phyloP scores from a whole-genome alignment of 164 flowering plant genomes.

The Berberis vulgaris region DNA sequence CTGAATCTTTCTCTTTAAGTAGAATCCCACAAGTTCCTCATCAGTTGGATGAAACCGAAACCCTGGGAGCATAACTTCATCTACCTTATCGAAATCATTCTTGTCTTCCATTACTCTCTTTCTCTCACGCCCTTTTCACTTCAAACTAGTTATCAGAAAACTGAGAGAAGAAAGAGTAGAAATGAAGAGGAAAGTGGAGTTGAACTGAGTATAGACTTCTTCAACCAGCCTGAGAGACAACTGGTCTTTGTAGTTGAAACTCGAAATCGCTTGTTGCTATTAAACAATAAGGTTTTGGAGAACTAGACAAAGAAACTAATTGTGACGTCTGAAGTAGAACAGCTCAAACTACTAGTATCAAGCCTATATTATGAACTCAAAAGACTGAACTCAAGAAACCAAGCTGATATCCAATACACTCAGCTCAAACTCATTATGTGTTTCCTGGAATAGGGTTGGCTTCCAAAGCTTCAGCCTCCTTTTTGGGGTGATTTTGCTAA shows the following conservation, averaged over 20 bases:
- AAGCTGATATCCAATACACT: slow-evolving; percentile 12
- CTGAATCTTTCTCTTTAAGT: slow-evolving; percentile 61
- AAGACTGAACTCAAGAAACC: background rate
- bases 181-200: background rate
- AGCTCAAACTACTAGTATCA: background rate
- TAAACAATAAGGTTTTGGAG: background rate
- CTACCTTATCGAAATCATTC: slow-evolving; percentile 33
- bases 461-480: slow-evolving; percentile 74
- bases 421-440: slow-evolving; percentile 55
- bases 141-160: background rate
- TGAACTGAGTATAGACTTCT: background rate
- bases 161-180: background rate
- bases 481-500: slow-evolving; percentile 51
- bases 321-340: too few relatives aligned
- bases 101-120: slow-evolving; percentile 31
- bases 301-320: background rate
- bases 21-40: slow-evolving; percentile 73
- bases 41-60: slow-evolving; percentile 87
- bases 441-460: slow-evolving; percentile 43
- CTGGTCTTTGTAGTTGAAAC: too few relatives aligned
- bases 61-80: slow-evolving; percentile 65
- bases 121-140: background rate
- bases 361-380: slow-evolving; percentile 1
- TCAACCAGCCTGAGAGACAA: background rate
- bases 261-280: background rate